Conservation (phyloP, 140 eudicot species). For the Senecio squalidus region DNA sequence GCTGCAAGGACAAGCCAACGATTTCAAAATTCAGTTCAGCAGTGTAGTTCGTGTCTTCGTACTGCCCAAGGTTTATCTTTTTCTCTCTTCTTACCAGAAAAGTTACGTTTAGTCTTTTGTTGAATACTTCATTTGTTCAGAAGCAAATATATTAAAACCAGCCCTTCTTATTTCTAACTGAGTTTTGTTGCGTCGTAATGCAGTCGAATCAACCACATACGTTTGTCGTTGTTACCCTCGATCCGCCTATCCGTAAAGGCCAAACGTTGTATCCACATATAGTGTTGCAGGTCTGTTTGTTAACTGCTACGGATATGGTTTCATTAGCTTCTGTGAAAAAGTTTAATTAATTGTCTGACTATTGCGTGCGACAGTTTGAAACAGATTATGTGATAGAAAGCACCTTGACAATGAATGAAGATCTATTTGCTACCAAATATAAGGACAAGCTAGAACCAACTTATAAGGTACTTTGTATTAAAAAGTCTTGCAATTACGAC, state of each 20-base stretch:
- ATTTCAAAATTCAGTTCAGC: constrained; percentile 94
- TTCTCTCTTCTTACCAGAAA: constrained; percentile 1
- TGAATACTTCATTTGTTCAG: background rate
- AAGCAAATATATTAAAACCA: background rate
- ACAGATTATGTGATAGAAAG: constrained; percentile 79
- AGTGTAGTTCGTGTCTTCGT: constrained; percentile 89
- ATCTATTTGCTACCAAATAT: constrained; percentile 62
- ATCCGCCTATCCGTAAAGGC: constrained; percentile 97
- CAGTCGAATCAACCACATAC: constrained; percentile 98
- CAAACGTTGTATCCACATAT: constrained; percentile 97
- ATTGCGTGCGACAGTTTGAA: constrained; percentile 63
- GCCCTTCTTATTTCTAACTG: background rate
- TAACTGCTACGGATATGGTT: constrained; percentile 5
- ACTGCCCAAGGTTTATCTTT: constrained; percentile 69
- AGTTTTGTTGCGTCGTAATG: background rate
- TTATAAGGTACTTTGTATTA: constrained; percentile 50
- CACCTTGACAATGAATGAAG: constrained; percentile 64
- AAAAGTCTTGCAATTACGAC: background rate
- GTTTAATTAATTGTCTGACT: constrained; percentile 7
- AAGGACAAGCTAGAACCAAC: constrained; percentile 77
- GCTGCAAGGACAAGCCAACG: constrained; percentile 98
- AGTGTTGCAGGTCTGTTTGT: constrained; percentile 70
- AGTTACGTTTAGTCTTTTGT: too few species aligned
- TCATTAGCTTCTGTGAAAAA: constrained; percentile 2
- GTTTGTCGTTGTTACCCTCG: constrained; percentile 85